These are phyloP conservation scores for Sporisorium scitamineum DNA, from an alignment of 1,284 basidiomycete species.

Conservation along the genomic window DNA sequence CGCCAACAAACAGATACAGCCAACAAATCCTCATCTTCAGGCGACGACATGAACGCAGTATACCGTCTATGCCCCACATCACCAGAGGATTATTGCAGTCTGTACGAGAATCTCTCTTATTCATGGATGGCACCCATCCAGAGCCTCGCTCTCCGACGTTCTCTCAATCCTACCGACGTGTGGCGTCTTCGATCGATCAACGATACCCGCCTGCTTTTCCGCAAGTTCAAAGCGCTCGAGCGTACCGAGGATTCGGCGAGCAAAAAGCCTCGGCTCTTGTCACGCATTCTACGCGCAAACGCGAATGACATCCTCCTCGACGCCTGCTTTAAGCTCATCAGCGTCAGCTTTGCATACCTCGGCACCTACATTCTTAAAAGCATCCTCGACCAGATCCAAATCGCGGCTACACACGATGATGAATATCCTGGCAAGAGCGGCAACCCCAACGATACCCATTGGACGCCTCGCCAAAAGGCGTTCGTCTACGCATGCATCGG, in stretches of 20 bases:
- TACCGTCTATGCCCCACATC: conserved; percentile 58
- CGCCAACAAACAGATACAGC: conserved; percentile 22
- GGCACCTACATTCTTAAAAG: conserved; percentile 52
- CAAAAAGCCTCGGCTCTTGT: conserved; percentile 26
- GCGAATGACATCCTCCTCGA: conserved; percentile 58
- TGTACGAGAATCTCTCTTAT: conserved; percentile 52
- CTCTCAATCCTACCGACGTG: conserved; percentile 53
- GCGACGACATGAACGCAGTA: conserved; percentile 22
- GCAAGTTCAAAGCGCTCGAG: conserved; percentile 39
- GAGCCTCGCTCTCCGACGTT: conserved; percentile 38
- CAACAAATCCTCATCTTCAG: conserved; percentile 1
- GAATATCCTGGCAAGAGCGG: background rate
- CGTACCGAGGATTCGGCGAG: background rate
- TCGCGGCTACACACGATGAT: conserved; percentile 19
- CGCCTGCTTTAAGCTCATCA: conserved; percentile 52
- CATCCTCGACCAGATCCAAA: conserved; percentile 50
- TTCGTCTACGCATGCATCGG: conserved; percentile 50
- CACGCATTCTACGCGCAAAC: conserved; percentile 48
- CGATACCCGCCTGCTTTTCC: conserved; percentile 48
- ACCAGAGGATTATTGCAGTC: conserved; percentile 56
- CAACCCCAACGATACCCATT: background rate
- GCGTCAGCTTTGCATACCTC: conserved; percentile 57
- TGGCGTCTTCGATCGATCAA: conserved; percentile 59
- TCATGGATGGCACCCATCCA: conserved; percentile 61
- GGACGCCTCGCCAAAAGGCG: conserved; percentile 53